Conservation (phyloP, 805 yeast genomes). For the Yamadazyma laniorum region DNA sequence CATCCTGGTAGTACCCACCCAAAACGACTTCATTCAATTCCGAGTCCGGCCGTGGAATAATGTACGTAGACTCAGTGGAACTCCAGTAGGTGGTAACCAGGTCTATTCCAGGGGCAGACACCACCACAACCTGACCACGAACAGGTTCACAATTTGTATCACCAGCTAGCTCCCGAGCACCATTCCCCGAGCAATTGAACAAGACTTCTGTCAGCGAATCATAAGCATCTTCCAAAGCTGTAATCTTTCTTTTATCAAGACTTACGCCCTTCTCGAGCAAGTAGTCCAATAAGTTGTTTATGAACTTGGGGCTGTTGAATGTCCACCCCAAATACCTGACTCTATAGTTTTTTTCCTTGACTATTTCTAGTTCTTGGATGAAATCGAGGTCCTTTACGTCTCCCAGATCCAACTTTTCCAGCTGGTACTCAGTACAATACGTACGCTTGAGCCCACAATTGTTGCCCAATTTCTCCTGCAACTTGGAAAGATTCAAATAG, state of each 20-base stretch:
- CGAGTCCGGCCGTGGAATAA: conserved; percentile 69
- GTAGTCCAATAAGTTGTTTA: not conserved
- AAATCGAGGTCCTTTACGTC: conserved; percentile 24
- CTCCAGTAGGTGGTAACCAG: conserved; percentile 64
- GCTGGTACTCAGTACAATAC: conserved; percentile 1
- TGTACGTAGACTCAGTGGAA: conserved; percentile 53
- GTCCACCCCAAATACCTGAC: conserved; percentile 1
- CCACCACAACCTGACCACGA: conserved; percentile 76
- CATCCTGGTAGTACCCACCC: conserved; percentile 73
- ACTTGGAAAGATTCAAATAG: conserved; percentile 43
- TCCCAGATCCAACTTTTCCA: not conserved
- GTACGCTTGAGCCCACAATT: conserved; percentile 31
- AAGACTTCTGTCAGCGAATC: conserved; percentile 38
- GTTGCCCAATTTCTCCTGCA: conserved; percentile 39
- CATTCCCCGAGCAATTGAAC: conserved; percentile 77
- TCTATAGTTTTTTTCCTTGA: not conserved
- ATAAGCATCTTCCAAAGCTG: not conserved
- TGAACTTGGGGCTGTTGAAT: conserved; percentile 1
- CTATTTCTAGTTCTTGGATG: conserved; percentile 9
- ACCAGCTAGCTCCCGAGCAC: conserved; percentile 58
- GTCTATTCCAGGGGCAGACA: conserved; percentile 65
- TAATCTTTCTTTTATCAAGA: not conserved
- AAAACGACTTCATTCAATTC: conserved; percentile 59
- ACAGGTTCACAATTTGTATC: conserved; percentile 66
- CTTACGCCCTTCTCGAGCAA: not conserved